Conservation (phyloP, 2,329 filamentous ascomycete species). For the Sordariomycetes sp. region DNA sequence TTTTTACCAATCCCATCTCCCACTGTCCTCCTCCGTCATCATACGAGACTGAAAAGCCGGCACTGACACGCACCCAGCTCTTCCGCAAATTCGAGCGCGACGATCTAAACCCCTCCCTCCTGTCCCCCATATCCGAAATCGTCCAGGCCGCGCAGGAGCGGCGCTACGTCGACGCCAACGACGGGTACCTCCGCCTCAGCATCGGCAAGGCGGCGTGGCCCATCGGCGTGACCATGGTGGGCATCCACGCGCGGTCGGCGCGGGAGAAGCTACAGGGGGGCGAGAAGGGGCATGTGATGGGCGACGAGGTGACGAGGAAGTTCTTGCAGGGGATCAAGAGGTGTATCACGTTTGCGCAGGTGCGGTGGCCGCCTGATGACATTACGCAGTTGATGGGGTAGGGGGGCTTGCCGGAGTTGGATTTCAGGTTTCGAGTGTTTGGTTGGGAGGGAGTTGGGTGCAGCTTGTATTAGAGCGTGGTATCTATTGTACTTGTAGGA, state of each 20-base stretch:
- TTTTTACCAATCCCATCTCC: no score
- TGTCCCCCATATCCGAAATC: conserved; percentile 81
- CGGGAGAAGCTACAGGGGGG: conserved; percentile 89
- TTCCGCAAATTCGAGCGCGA: conserved; percentile 80
- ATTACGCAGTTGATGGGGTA: conserved; percentile 89
- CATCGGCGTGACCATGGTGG: conserved; percentile 98
- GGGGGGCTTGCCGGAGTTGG: neutral
- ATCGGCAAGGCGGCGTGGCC: conserved; percentile 98
- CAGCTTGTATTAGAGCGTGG: neutral
- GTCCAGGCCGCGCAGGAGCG: conserved; percentile 81
- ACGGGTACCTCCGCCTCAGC: conserved; percentile 82
- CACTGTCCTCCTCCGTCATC: no score
- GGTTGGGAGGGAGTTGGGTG: neutral
- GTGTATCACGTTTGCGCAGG: conserved; percentile 91
- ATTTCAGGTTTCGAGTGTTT: no score
- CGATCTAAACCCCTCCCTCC: conserved; percentile 64
- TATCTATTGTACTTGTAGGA: neutral
- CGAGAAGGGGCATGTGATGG: conserved; percentile 88
- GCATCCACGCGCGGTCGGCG: conserved; percentile 93
- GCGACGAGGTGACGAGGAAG: conserved; percentile 89
- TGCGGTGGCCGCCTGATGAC: conserved; percentile 89
- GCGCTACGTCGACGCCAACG: conserved; percentile 90
- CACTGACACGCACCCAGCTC: conserved; percentile 32
- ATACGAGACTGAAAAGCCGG: no score
- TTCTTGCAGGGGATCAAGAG: conserved; percentile 96